phyloP scores from a whole-genome alignment of 176 grass and related monocot species.

The Tuctoria greenei region DNA sequence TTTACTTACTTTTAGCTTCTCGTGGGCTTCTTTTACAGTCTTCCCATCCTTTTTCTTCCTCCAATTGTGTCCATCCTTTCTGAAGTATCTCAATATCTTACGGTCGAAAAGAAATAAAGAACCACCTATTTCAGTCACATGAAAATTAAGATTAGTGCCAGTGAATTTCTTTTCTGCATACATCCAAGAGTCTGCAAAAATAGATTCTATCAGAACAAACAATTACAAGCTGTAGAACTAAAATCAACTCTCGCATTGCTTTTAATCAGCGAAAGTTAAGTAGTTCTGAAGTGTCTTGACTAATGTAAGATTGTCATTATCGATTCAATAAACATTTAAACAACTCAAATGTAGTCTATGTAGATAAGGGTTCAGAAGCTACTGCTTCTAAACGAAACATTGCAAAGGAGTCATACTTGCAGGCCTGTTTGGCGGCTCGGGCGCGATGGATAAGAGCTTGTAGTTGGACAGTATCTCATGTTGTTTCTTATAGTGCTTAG shows the following conservation, averaged over 20 bases:
- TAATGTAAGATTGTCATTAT: no score
- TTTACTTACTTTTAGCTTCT: conserved; percentile 73
- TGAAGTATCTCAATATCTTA: conserved; percentile 73
- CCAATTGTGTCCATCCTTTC: conserved; percentile 78
- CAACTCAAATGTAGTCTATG: no score
- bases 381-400: no score
- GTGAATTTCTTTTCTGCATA: not conserved
- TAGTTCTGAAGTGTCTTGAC: no score
- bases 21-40: conserved; percentile 76
- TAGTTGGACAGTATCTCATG: conserved; percentile 79
- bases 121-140: conserved; percentile 47
- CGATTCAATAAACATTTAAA: no score
- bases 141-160: conserved; percentile 29
- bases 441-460: conserved; percentile 57
- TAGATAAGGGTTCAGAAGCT: no score
- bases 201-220: conserved; percentile 4
- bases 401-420: conserved; percentile 50
- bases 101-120: conserved; percentile 76
- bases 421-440: conserved; percentile 72
- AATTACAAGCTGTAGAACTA: not conserved
- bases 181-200: not conserved
- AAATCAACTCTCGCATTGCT: not conserved
- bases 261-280: not conserved
- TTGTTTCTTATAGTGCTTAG: no score
- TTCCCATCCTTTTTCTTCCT: conserved; percentile 83